Conservation (phyloP, 768 basidiomycete genomes). For the Lactarius psammicola region DNA sequence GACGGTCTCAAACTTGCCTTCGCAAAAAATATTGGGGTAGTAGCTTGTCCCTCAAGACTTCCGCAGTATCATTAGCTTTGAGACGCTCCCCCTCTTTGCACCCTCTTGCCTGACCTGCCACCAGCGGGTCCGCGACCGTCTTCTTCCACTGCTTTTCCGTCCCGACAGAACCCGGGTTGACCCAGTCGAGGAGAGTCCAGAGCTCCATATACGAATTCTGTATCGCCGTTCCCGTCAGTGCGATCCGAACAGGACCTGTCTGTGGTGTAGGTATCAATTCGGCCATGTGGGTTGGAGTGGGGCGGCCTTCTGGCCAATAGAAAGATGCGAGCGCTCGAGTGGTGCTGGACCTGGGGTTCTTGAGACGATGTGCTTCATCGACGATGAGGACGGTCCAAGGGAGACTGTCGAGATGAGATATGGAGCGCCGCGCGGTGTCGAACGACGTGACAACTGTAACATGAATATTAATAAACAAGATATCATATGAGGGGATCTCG, state of each 20-base stretch:
- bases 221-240: slow-evolving; percentile 78
- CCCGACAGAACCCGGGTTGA: slow-evolving; percentile 78
- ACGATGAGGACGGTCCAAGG: slow-evolving; percentile 73
- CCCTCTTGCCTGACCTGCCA: slow-evolving; percentile 60
- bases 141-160: slow-evolving; percentile 72
- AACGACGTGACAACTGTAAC: slow-evolving; percentile 75
- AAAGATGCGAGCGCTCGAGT: slow-evolving; percentile 73
- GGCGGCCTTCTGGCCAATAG: slow-evolving; percentile 40
- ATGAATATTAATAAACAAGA: background rate
- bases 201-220: slow-evolving; percentile 91
- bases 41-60: slow-evolving; percentile 59
- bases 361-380: slow-evolving; percentile 90
- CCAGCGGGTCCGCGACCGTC: slow-evolving; percentile 66
- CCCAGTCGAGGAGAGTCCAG: slow-evolving; percentile 92
- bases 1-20: slow-evolving; percentile 44
- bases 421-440: slow-evolving; percentile 69
- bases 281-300: slow-evolving; percentile 28
- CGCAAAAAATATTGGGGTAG: slow-evolving; percentile 83
- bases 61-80: slow-evolving; percentile 59
- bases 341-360: slow-evolving; percentile 69
- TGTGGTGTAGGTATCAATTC: slow-evolving; percentile 19
- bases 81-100: slow-evolving; percentile 63
- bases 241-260: slow-evolving; percentile 54
- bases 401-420: slow-evolving; percentile 64
- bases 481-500: background rate